Base-by-base conservation (phyloP, 257 asterid genomes). In the Handroanthus guayacan region DNA sequence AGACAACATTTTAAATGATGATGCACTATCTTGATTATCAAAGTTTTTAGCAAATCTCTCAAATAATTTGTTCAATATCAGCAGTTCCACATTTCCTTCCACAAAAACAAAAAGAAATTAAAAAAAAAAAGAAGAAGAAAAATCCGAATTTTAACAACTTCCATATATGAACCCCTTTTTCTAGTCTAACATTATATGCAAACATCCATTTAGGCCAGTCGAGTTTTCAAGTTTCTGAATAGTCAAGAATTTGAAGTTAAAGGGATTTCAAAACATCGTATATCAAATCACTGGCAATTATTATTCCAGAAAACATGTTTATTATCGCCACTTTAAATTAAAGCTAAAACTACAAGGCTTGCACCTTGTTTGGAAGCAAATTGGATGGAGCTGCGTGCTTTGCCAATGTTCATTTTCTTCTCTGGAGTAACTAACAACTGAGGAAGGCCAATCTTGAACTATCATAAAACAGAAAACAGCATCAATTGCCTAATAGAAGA, bases 61-160 rank as follows among this genome's bases (percentile, higher is more conserved):
- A 80, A 80, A 52, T 67, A 51, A 31, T 83, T 80, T 34, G 66
- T 34, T 16, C 85, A 82, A 67, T 60, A 71, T 25, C 82, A 85
- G 85, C 86, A 84, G 62, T 81, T 86, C 90, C 90, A 86, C 86
- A 86, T 84, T 75, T 84, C 87, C 87, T 86, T 70, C 47, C 60
- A 41, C 47, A 51, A 67, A 62, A 10, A 4, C 7, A 17, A 18
- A 25, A 25, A 25, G 31, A 25, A 25, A 25, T 25, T 25, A 4
- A 56, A 34, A 48, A 6, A 41, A 41, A 39, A 39, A 39, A 3
- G 3, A 5, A 5, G 6, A 39, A 39, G 6, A 7, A 39, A 5
- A 41, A 41, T 8, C 45, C 5, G 6, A 41, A 41, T 41, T 41
- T 41, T 41, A 8, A 41, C 8, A 41, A 41, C 7, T 41, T 41